A percentile compares a stretch with the other conserved stretches of the same genome.
These are phyloP conservation scores for Eucalyptus tenuipes DNA, from an alignment of 345 rosid genomes.

Conservation along the genomic window DNA sequence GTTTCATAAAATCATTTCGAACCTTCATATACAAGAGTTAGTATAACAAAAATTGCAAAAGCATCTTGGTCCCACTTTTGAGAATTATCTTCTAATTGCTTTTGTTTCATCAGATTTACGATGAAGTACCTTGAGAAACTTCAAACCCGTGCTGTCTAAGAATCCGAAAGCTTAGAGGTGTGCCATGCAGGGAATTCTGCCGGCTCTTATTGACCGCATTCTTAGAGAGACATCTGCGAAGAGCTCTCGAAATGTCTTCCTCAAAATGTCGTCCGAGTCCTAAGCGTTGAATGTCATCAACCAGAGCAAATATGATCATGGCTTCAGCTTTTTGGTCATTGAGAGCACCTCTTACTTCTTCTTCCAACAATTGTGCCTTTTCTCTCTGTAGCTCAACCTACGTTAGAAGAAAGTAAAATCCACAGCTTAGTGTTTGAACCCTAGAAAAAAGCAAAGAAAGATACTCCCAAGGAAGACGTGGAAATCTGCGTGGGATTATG, in stretches of 20 bases:
- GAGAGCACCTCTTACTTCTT: slow-evolving; percentile 10
- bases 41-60: not conserved
- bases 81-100: not conserved
- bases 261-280: slow-evolving; percentile 18
- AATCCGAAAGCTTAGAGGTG: slow-evolving; percentile 28
- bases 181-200: slow-evolving; percentile 1
- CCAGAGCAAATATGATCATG: slow-evolving; percentile 7
- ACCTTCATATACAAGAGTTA: not conserved
- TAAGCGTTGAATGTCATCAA: slow-evolving; percentile 30
- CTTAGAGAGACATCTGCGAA: not conserved
- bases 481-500: not conserved
- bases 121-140: slow-evolving; percentile 19
- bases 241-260: slow-evolving; percentile 6
- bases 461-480: not conserved
- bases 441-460: not conserved
- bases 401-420: not conserved
- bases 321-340: not conserved
- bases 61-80: not conserved
- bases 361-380: slow-evolving; percentile 6
- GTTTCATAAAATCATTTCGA: not conserved
- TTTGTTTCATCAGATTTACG: not conserved
- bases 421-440: not conserved
- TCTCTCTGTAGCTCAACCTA: not conserved
- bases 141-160: slow-evolving; percentile 25
- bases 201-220: not conserved